phyloP scores from a whole-genome alignment of 2,329 filamentous ascomycete genomes.

The Ophiosphaerella herpotricha region DNA sequence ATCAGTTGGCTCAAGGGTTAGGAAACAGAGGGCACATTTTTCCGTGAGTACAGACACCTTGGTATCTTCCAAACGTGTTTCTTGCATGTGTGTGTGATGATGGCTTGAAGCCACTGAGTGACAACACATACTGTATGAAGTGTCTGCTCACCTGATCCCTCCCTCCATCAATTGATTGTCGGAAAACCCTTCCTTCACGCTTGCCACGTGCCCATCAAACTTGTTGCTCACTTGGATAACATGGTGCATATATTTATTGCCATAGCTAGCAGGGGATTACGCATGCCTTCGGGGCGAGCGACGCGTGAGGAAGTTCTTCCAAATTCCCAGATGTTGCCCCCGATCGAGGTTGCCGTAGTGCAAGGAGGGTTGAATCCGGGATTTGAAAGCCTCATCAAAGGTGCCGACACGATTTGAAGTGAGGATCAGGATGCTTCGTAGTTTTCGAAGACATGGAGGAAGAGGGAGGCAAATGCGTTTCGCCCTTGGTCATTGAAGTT shows the following conservation, averaged over 20 bases:
- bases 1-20: constrained; percentile 30
- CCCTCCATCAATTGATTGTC: constrained; percentile 5
- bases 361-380: constrained; percentile 31
- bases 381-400: constrained; percentile 48
- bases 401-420: constrained; percentile 47
- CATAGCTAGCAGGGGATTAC: not conserved
- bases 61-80: no score
- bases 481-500: constrained; percentile 16
- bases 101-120: no score
- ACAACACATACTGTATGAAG: no score
- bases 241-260: constrained; percentile 5
- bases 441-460: constrained; percentile 23
- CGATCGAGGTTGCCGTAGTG: constrained; percentile 9
- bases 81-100: no score
- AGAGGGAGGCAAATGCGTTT: constrained; percentile 25
- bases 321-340: constrained; percentile 5
- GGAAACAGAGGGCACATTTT: constrained; percentile 32
- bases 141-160: not conserved
- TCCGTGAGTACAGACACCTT: not conserved
- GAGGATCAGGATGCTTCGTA: constrained; percentile 42
- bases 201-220: constrained; percentile 14
- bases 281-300: constrained; percentile 1
- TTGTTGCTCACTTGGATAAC: constrained; percentile 11
- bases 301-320: constrained; percentile 14
- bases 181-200: constrained; percentile 9